Conservation (phyloP, 1,139 yeast species). For the Arxiozyma heterogenica region DNA sequence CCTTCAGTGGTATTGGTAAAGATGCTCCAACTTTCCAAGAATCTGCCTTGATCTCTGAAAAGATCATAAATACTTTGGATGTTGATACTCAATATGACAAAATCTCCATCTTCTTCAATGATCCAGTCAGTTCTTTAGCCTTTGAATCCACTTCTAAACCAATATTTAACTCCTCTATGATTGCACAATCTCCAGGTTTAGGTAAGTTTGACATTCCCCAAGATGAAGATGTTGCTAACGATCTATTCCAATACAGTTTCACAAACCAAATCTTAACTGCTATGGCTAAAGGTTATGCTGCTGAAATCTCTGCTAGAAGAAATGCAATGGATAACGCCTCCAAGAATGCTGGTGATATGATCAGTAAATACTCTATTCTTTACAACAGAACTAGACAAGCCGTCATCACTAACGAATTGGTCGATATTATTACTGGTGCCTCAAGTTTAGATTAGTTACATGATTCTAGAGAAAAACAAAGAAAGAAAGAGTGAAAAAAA, state of each 20-base stretch:
- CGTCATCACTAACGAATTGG: constrained; percentile 98
- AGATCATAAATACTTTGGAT: constrained; percentile 50
- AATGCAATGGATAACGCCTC: constrained; percentile 99
- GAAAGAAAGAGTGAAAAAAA: too few species aligned
- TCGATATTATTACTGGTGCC: constrained; percentile 99
- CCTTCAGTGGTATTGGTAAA: constrained; percentile 88
- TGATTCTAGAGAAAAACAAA: neutral
- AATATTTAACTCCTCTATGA: constrained; percentile 60
- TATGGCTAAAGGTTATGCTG: constrained; percentile 96
- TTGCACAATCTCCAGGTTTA: constrained; percentile 81
- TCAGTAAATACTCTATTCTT: constrained; percentile 86
- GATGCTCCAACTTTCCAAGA: constrained; percentile 86
- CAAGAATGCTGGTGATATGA: constrained; percentile 99
- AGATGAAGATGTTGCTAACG: constrained; percentile 49
- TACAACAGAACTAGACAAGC: constrained; percentile 99
- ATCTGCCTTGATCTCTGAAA: constrained; percentile 82
- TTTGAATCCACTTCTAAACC: constrained; percentile 74
- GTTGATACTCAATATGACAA: constrained; percentile 47
- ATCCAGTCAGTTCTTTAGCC: constrained; percentile 77
- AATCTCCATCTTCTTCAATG: constrained; percentile 78
- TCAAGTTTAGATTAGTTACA: constrained; percentile 75
- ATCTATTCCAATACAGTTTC: constrained; percentile 75
- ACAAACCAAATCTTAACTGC: constrained; percentile 88
- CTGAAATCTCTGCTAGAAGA: constrained; percentile 98
- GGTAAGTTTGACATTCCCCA: constrained; percentile 81